Base-by-base conservation (phyloP, 2,329 filamentous ascomycete genomes). In the Ceratocystis destructans region DNA sequence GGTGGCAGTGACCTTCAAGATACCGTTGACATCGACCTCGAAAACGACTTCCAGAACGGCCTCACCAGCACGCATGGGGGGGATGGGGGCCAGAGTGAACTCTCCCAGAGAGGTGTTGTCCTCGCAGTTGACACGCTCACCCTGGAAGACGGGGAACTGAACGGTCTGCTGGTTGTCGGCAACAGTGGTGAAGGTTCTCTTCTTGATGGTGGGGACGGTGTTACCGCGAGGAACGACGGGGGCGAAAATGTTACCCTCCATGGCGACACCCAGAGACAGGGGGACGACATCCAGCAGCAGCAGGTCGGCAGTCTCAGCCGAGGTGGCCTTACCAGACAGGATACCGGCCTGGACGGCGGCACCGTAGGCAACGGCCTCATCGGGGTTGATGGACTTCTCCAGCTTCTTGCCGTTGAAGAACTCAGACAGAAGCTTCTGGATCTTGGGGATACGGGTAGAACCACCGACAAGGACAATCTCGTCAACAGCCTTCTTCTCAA, bases 391-490 rank as follows among this genome's bases (percentile, higher is more conserved):
- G 83, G 89, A 94, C 85, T 96, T 97, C 86, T 97, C 93, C 72
- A 96, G 90, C 88, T 99, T 96, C 90, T 99, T 99, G 80, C 92
- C 92, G 77, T 95, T 89, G 82, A 99, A 99, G 86, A 92, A 96
- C 80, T 99, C 94, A 81, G 87, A 92, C 72, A 99, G 87, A 71
- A 99, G 88, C 86, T 97, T 97, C 87, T 99, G 94, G 78, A 99
- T 96, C 78, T 87, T 87, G 75, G 94, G 94, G 73, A 99, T 99
- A 90, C 94, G 94, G 75, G 94, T 99, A 70, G 92, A 96, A 73
- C 94, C 94, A 86, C 94, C 94, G 75, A 99, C 94, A 74, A 99
- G 89, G 74, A 99, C 94, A 71, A 99, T 96, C 84, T 99, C 94
- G 76, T 97, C 91, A 74, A 99, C 93, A 75, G 85, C 87, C 78